These are phyloP conservation scores for Tuber indicum DNA, from an alignment of 495 filamentous ascomycete species.

Conservation along the genomic window DNA sequence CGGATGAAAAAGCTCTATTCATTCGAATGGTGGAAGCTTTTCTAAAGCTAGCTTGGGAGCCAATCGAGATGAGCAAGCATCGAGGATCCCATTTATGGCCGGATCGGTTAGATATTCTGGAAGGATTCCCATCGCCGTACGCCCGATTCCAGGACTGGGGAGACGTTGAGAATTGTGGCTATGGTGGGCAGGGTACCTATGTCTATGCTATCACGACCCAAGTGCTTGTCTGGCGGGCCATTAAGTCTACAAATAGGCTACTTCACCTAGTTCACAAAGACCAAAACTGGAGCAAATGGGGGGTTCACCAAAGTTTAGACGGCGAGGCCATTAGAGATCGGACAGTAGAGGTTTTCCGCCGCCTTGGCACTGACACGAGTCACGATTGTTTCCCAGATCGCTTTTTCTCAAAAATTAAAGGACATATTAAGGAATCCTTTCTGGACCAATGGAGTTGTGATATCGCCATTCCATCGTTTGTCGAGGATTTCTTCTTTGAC, in stretches of 20 bases:
- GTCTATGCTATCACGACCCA: not conserved
- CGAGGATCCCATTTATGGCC: not conserved
- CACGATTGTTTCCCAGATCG: not conserved
- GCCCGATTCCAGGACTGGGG: not conserved
- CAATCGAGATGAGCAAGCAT: constrained; percentile 2
- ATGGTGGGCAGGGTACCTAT: not conserved
- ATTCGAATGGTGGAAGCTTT: not conserved
- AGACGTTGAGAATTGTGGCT: not conserved
- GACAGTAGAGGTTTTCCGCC: not conserved
- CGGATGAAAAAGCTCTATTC: not conserved
- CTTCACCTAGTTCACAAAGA: not conserved
- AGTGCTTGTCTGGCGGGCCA: not conserved
- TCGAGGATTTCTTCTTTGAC: not conserved
- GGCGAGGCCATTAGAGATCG: not conserved
- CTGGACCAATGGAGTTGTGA: constrained; percentile 1
- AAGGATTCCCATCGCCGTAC: not conserved
- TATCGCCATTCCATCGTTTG: not conserved
- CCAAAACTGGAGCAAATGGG: not conserved
- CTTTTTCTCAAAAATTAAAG: not conserved
- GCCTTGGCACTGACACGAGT: not conserved
- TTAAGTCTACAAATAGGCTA: not conserved
- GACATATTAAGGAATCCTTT: not conserved
- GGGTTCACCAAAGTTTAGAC: not conserved
- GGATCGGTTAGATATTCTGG: not conserved
- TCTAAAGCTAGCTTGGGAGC: constrained; percentile 1